Evolutionary conservation across 1,284 basidiomycete genomes (phyloP).

Genomic region (Leccinum pachyderme): DNA sequence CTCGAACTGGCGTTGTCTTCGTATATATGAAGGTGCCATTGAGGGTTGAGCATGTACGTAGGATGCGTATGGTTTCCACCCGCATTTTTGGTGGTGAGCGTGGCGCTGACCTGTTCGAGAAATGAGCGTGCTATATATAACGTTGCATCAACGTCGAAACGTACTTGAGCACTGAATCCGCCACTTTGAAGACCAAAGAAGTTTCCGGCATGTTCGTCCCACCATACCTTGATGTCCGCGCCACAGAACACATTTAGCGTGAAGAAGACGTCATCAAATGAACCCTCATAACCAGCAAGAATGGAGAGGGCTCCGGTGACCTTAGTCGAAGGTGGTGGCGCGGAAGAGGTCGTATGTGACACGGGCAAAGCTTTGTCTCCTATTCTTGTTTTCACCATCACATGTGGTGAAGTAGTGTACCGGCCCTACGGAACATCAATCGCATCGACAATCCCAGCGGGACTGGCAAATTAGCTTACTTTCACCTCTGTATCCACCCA

Average conservation of each 20-base stretch:
- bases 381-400: conserved; percentile 49
- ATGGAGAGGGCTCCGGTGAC: conserved; percentile 48
- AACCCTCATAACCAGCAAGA: conserved; percentile 66
- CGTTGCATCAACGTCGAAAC: background rate
- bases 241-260: conserved; percentile 59
- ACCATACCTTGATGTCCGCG: conserved; percentile 39
- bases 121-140: conserved; percentile 8
- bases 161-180: conserved; percentile 22
- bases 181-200: background rate
- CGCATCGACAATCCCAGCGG: background rate
- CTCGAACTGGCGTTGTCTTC: conserved; percentile 8
- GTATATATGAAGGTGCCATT: conserved; percentile 70
- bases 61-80: conserved; percentile 82
- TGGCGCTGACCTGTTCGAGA: conserved; percentile 51
- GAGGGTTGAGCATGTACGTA: conserved; percentile 88
- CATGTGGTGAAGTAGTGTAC: conserved; percentile 78
- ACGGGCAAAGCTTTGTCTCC: background rate
- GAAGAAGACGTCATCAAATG: conserved; percentile 58
- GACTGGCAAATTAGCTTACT: conserved; percentile 27
- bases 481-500: conserved; percentile 33
- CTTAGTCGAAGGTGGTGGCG: conserved; percentile 8
- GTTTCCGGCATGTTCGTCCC: conserved; percentile 40
- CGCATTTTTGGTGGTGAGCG: conserved; percentile 68
- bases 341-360: background rate
- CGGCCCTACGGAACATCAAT: conserved; percentile 46